Conservation (phyloP, 2,329 filamentous ascomycete genomes). For the Escovopsis sp. region DNA sequence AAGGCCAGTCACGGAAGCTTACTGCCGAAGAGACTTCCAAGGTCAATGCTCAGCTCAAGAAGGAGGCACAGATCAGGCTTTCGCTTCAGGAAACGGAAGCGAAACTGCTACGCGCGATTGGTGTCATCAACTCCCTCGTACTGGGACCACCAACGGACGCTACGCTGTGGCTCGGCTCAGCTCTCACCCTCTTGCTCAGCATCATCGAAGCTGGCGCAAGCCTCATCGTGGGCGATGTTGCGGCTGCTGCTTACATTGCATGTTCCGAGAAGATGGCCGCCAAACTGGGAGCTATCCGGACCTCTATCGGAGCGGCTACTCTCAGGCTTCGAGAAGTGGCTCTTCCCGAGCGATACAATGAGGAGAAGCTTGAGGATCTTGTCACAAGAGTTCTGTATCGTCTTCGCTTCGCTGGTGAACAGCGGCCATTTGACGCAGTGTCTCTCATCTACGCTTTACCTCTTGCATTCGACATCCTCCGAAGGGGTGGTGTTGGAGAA, state of each 20-base stretch:
- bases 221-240: constrained; percentile 64
- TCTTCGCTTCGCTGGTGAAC: constrained; percentile 77
- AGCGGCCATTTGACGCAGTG: constrained; percentile 81
- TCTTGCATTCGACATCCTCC: constrained; percentile 63
- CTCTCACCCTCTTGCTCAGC: constrained; percentile 57
- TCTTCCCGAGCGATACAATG: constrained; percentile 54
- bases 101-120: constrained; percentile 66
- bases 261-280: constrained; percentile 62
- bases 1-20: constrained; percentile 79
- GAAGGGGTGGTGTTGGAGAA: constrained; percentile 61
- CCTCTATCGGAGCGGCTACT: constrained; percentile 78
- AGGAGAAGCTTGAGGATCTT: constrained; percentile 71
- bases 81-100: constrained; percentile 56
- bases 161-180: constrained; percentile 73
- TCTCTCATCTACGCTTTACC: constrained; percentile 81
- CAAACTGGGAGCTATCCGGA: constrained; percentile 60
- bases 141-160: constrained; percentile 82
- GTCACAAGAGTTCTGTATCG: constrained; percentile 83
- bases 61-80: constrained; percentile 66
- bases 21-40: constrained; percentile 80
- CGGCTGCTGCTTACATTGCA: constrained; percentile 63
- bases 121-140: constrained; percentile 69
- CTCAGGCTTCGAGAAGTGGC: constrained; percentile 65
- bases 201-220: constrained; percentile 69
- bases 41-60: constrained; percentile 78